Base-by-base conservation (phyloP, 108 stramenopile species). In the Cyclostephanos tholiformis region DNA sequence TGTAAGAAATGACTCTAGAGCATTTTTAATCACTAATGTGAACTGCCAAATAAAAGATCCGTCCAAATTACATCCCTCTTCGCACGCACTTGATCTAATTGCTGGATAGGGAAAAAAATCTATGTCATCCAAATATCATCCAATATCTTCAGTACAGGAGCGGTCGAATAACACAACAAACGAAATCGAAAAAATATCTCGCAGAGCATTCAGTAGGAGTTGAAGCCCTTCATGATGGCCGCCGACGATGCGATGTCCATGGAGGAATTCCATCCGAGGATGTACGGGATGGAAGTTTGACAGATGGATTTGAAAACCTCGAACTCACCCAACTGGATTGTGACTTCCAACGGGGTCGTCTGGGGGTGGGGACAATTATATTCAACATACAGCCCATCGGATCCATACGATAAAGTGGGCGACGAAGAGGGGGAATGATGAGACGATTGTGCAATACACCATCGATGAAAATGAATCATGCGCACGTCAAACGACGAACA, bases 291-390 rank as follows among this genome's bases (percentile, higher is more conserved):
- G 25, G 80, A 67, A 13, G 56, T 63, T 65, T 76, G 67, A 60
- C 83, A 80, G 20, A 90, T 65, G 39, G 83, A 67, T 41, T 63
- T 67, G 38, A 90, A 43, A 13, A 88, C 84, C 52, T 83, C 76
- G 41, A 84, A 83, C 66, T 90, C 89, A 38, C 89, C 89, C 13
- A 74, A 80, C 64, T 86, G 80, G 36, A 80, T 61, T 12, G 51
- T 72, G 6, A 87, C 75, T 62, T 81, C 80, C 50, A 87, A 20
- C 50, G 84, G 86, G 3, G 73, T 75, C 14, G 27, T 50, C 71
- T 79, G 16, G 10, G 27, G 36, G 36, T 65, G 56, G n/a, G n/a
- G n/a, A n/a, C n/a, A n/a, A n/a, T n/a, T n/a, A n/a, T n/a, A n/a
- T n/a, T n/a, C n/a, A 25, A 30, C 35, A 25, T 25, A 53, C 20